Conservation (phyloP, 78 protist genomes). For the Planoprotostelium fungivorum region DNA sequence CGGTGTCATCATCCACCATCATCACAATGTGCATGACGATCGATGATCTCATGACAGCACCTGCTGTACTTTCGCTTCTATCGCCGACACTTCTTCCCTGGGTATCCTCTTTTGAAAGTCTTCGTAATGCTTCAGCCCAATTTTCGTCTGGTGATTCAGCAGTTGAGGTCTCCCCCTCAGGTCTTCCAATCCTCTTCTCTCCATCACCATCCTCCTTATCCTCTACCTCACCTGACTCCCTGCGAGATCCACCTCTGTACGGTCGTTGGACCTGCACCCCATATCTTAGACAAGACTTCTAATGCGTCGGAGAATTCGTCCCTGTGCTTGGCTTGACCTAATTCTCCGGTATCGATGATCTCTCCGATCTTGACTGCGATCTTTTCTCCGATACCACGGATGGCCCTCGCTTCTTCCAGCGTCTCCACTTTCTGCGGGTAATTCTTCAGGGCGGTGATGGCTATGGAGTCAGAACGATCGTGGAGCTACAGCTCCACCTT, state of each 20-base stretch:
- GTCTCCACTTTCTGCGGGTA: too few species aligned
- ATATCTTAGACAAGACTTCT: too few species aligned
- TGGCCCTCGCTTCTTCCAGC: too few species aligned
- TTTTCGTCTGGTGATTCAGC: neutral
- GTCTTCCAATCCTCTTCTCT: neutral
- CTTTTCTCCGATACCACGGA: too few species aligned
- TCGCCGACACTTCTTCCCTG: neutral
- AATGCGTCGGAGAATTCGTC: too few species aligned
- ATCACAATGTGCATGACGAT: neutral
- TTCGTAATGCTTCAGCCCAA: neutral
- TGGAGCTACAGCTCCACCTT: too few species aligned
- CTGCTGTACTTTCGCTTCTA: neutral
- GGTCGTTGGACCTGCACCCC: neutral
- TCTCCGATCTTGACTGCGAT: too few species aligned
- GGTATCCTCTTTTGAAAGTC: neutral
- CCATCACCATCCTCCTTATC: neutral
- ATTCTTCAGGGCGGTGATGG: too few species aligned
- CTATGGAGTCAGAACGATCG: too few species aligned
- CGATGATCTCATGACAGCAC: neutral
- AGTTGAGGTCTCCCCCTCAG: neutral
- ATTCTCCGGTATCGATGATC: too few species aligned
- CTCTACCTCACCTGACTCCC: neutral
- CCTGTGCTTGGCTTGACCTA: too few species aligned
- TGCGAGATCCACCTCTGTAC: neutral
- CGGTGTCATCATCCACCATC: too few species aligned